Evolutionary conservation across 2,329 filamentous ascomycete species (phyloP).

Genomic region (Colletotrichum musae): DNA sequence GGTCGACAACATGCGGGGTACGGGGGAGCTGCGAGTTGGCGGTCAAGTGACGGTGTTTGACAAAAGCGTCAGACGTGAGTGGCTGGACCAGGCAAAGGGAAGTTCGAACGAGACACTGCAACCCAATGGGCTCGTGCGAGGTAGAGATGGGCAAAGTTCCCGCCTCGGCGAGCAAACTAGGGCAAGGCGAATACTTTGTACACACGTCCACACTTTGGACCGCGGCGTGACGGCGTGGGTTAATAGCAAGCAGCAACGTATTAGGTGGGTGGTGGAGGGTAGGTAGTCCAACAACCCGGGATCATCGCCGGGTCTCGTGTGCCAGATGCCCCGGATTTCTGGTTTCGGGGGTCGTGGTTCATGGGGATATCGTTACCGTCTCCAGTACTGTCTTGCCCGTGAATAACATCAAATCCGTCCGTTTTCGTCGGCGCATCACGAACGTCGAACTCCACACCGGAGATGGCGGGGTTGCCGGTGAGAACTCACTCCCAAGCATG

Average conservation of each 20-base stretch:
- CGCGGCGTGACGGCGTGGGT: too few species aligned
- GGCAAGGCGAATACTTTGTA: constrained; percentile 15
- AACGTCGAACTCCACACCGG: neutral
- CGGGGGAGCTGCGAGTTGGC: constrained; percentile 17
- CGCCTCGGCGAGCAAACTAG: constrained; percentile 32
- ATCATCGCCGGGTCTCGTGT: constrained; percentile 5
- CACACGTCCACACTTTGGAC: neutral
- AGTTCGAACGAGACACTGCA: constrained; percentile 32
- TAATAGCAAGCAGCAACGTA: too few species aligned
- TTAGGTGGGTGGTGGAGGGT: too few species aligned
- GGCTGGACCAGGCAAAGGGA: constrained; percentile 26
- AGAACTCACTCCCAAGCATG: constrained; percentile 14
- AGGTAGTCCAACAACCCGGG: neutral
- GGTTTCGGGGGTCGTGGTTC: neutral
- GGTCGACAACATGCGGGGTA: constrained; percentile 38
- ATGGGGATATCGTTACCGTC: too few species aligned
- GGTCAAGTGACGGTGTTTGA: constrained; percentile 39
- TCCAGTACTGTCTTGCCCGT: too few species aligned
- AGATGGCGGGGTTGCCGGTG: neutral
- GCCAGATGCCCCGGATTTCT: constrained; percentile 13
- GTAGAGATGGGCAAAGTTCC: constrained; percentile 36
- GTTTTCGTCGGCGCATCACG: neutral
- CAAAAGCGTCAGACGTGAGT: constrained; percentile 34
- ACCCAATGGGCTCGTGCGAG: constrained; percentile 36
- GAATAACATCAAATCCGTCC: neutral